Conservation (phyloP, 495 filamentous ascomycete genomes). For the Penicillium cinerascens region DNA sequence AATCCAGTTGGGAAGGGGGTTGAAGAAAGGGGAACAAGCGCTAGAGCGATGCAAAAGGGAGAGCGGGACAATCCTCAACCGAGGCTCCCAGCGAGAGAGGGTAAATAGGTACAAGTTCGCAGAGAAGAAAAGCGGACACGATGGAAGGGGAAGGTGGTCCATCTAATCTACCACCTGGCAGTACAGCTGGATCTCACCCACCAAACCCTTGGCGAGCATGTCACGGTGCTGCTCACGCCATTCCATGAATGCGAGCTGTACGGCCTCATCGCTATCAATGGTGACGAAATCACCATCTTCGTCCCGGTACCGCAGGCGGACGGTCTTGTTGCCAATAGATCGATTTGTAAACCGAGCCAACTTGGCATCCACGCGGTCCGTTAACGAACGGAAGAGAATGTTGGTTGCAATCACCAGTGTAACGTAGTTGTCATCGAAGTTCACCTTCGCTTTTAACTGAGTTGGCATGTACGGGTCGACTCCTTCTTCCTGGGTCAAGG, state of each 20-base stretch:
- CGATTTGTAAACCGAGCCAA: constrained; percentile 76
- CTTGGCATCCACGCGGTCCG: constrained; percentile 96
- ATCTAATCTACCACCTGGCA: constrained; percentile 50
- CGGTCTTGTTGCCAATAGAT: constrained; percentile 70
- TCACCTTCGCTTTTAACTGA: constrained; percentile 92
- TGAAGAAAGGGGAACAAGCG: constrained; percentile 9
- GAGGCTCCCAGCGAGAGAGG: neutral
- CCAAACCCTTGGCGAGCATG: constrained; percentile 57
- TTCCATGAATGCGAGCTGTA: constrained; percentile 88
- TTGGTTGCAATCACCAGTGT: constrained; percentile 90
- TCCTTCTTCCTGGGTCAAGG: constrained; percentile 34
- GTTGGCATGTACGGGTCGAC: constrained; percentile 44
- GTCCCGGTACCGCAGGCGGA: constrained; percentile 85
- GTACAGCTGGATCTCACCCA: constrained; percentile 83
- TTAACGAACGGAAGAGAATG: constrained; percentile 86
- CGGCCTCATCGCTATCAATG: constrained; percentile 92
- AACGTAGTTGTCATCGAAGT: constrained; percentile 76
- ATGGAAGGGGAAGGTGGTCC: neutral
- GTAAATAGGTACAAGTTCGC: neutral
- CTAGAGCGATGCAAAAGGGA: constrained; percentile 18
- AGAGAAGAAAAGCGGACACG: neutral
- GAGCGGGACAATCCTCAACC: neutral
- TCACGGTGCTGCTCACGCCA: constrained; percentile 75
- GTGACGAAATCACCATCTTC: constrained; percentile 90
- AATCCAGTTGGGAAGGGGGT: constrained; percentile 27